Evolutionary conservation across 306 rosid species (phyloP), one percentile per base, ranked within the genome.

Genomic region (Mimosa bimucronata): DNA sequence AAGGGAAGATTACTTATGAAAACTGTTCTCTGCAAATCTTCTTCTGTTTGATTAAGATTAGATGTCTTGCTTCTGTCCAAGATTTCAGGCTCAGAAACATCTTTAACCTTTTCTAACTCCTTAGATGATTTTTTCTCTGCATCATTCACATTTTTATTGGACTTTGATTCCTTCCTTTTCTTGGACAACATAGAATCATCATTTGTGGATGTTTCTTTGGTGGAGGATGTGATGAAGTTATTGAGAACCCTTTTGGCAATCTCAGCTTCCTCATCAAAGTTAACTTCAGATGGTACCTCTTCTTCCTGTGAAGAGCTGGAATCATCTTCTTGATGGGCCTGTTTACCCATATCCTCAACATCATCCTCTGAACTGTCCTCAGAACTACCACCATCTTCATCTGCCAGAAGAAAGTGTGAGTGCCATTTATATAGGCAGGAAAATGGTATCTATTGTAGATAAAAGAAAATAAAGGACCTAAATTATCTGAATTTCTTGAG

Each of bases 211-310:
- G 81, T 69, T 77, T 67, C 96, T 77, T 79, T 87, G 57, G 76
- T 48, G 67, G 94, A 90, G 71, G 92, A 83, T 42, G 85, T 9
- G 41, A 93, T 87, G 81, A 95, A 84, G 82, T 82, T 91, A 45
- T 86, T 81, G 3, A 95, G 85, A 86, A 95, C 90, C 90, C 88
- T 95, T 79, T 90, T 91, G 46, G 98, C 89, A 52, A 91, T 87
- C 86, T 90, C 94, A 41, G 89, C 93, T 90, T 95, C 99, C 88
- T 84, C 79, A 16, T 90, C 94, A 87, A 93, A 95, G 88, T 95
- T 82, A 82, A 83, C 85, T 75, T 85, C 96, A 55, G 83, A 68
- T 60, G 89, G 82, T 31, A 61, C 68, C 23, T 53, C 80, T 21
- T 81, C 88, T 26, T 84, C 92, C 85, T 83, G 88, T 26, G 57